Base-by-base conservation (phyloP, 2,329 filamentous ascomycete genomes). In the Fusarium incarnatum region DNA sequence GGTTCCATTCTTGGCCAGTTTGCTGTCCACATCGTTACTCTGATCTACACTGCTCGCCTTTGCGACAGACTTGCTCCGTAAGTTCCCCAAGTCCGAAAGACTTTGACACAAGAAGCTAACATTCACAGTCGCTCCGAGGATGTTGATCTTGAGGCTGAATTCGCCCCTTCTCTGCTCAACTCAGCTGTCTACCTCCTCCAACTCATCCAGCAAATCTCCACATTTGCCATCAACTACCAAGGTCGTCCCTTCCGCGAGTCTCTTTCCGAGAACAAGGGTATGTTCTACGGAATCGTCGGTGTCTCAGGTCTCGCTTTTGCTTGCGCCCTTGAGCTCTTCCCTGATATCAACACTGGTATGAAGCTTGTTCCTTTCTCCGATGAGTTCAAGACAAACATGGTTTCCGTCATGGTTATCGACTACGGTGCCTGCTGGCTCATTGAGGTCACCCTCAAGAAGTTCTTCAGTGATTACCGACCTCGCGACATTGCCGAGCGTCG, bases 221-320 rank as follows among this genome's bases (percentile, higher is more conserved):
- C 96, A 5, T 99, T 99, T 77, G 94, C 96, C 66, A 97, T 99
- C 85, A 99, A 99, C 85, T 99, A 99, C 85, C 96, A 99, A 82
- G 96, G 96, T 63, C 92, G 96, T 12, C 96, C 96, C 15, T 99
- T 99, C 91, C 93, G 96, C 64, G 96, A 99, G 83, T 92, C 92
- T 23, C 94, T 99, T 72, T 91, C 92, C 8, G 96, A 98, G 83
- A 99, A 99, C 85, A 92, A 90, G 80, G 94, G 93, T 79, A 99
- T 99, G 96, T 99, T 96, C 84, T 99, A 92, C 86, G 96, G 96
- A 64, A 94, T 99, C 59, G 84, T 99, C 42, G 92, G 92, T 70
- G 95, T 98, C 18, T 93, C 94, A 0, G 94, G 86, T 44, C 92
- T 99, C 30, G 95, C 96, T 8, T 98, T 99, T 81, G 91, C 92